Base-by-base conservation (phyloP, 768 basidiomycete species). In the Royoungia palumana region DNA sequence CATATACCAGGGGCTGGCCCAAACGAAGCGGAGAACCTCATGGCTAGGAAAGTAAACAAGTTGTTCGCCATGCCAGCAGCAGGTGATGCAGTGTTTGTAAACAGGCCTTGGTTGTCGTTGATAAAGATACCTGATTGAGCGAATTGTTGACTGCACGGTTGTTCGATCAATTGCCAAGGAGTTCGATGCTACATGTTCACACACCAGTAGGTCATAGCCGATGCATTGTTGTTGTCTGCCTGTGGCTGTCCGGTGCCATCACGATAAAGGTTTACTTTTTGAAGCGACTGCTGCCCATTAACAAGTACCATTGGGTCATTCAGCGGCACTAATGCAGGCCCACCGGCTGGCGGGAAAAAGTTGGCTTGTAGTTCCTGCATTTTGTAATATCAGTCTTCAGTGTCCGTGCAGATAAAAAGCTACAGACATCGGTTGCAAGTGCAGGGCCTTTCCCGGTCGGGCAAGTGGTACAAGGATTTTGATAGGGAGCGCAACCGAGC, bases 251-350 rank as follows among this genome's bases (percentile, higher is more conserved):
- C 64, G 20, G 63, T 53, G 22, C 62, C 62, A 20, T 44, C 53
- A 7, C 62, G 62, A 30, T 65, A 63, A 24, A 63, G 49, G 38
- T 63, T 65, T 5, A 63, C 63, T 52, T 63, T 63, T 24, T 44
- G 34, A 35, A 63, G 62, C 3, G 57, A 60, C 17, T 35, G 49
- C 20, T 65, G 53, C 28, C 55, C 63, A 12, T 60, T 47, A 22
- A 63, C 51, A 11, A 65, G 53, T 4, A 58, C 62, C 58, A 63
- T 63, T 22, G 63, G 60, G 22, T 63, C 51, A 13, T 57, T 63
- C 38, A 63, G 36, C 16, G 62, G 63, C 6, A 63, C 46, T 34
- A 63, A 37, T 2, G 62, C 62, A 12, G 62, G 57, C 24, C 51
- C 63, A 44, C 58, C 35, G 24, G 44, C 58, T 5, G 62, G 62